These are phyloP conservation scores for Rubroshorea leprosula DNA, from an alignment of 345 rosid genomes.

Conservation along the genomic window DNA sequence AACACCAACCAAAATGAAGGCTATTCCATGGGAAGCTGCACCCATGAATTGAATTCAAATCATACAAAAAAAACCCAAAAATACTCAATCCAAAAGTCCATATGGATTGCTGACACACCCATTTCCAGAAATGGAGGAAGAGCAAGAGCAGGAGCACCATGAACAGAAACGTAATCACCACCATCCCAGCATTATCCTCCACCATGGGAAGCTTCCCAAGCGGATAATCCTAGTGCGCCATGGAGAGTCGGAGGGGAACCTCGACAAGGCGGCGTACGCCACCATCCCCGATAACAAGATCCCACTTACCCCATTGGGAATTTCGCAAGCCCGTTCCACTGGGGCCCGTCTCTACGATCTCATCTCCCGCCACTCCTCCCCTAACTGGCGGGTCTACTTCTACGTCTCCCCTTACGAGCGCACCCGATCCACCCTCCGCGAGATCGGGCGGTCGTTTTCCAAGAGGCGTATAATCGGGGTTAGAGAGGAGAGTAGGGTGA, in stretches of 20 bases:
- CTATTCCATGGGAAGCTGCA: too few species aligned
- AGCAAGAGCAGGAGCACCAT: not conserved
- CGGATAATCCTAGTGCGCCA: slow-evolving; percentile 91
- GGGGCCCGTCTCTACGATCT: slow-evolving; percentile 50
- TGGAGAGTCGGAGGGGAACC: slow-evolving; percentile 92
- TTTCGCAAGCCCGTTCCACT: slow-evolving; percentile 52
- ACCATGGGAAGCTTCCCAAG: slow-evolving; percentile 58
- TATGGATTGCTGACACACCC: too few species aligned
- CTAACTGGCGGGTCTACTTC: slow-evolving; percentile 74
- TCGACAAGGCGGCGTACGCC: slow-evolving; percentile 65
- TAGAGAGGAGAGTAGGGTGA: slow-evolving; percentile 83
- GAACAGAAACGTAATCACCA: not conserved
- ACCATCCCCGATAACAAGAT: slow-evolving; percentile 89
- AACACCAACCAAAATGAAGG: too few species aligned
- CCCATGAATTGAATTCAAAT: too few species aligned
- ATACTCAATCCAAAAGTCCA: not conserved
- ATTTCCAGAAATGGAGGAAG: not conserved
- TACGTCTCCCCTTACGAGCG: slow-evolving; percentile 93
- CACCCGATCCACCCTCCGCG: slow-evolving; percentile 82
- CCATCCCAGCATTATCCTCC: slow-evolving; percentile 1
- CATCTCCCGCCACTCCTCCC: slow-evolving; percentile 28
- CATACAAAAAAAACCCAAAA: not conserved
- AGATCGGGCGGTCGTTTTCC: slow-evolving; percentile 78
- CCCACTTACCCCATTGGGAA: slow-evolving; percentile 57
- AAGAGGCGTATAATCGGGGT: slow-evolving; percentile 74